Evolutionary conservation across 75 land plant species (phyloP), one percentile per base, ranked within the genome.

Genomic region (Cupressus sempervirens): DNA sequence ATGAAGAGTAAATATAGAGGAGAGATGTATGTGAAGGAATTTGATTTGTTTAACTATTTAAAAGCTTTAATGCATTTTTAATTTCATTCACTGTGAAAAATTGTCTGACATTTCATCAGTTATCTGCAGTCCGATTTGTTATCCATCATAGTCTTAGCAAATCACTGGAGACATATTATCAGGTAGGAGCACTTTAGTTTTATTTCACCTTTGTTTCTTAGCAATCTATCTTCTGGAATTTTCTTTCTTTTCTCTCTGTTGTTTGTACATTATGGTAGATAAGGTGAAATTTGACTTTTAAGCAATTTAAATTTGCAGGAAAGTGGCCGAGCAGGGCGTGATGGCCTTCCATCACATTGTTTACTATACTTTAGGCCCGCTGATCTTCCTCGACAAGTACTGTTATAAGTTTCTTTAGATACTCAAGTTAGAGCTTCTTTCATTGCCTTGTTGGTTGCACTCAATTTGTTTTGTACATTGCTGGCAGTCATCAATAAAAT

Each of bases 251-350:
- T 83, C 32, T 14, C 74, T 72, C 26, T 67, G 40, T 26, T 83
- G 18, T 18, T 3, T 4, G n/a, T 32, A 10, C 34, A n/a, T 83
- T 73, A 38, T 52, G 75, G n/a, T 23, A 11, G 20, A 52, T 83
- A 35, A 30, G 32, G 12, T 43, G 48, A 79, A 45, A 46, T 23
- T 35, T 20, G 86, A 48, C 79, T 29, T 36, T 35, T 15, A 10
- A 38, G 2, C 40, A 79, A 35, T 40, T 8, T 36, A 8, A 14
- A 46, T 67, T 86, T 84, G 50, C 88, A 98, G 99, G 99, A 98
- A 87, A 98, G 99, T 93, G 99, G 99, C 12, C 92, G 99, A 88
- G 99, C 99, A 88, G 99, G 99, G 26, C 88, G 99, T 88, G 99
- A 98, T 90, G 99, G 99, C 16, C 92, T 98, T 77, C 98, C 99